Percentiles rank a stretch among this genome's conserved stretches.
phyloP scores from a whole-genome alignment of 306 rosid species.

The apple (Malus domestica) region ASM211411v1 NC_041798.1:38041001-38041500 shows the following conservation, averaged over 20 bases:
- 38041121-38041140: background rate
- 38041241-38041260: constrained; percentile 42
- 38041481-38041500: constrained; percentile 99
- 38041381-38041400: constrained; percentile 97
- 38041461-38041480: constrained; percentile 96
- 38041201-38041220: background rate
- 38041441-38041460: constrained; percentile 95
- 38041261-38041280: constrained; percentile 54
- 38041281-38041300: constrained; percentile 38
- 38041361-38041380: constrained; percentile 83
- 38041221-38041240: background rate
- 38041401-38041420: constrained; percentile 90
- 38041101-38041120: constrained; percentile 12
- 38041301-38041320: constrained; percentile 51
- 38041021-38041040: constrained; percentile 84
- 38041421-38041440: constrained; percentile 94
- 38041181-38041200: background rate
- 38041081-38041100: constrained; percentile 60
- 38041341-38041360: constrained; percentile 60
- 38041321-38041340: constrained; percentile 42
- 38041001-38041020: background rate
- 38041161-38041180: background rate
- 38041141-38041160: background rate
- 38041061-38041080: constrained; percentile 63
- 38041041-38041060: constrained; percentile 85